These are phyloP conservation scores for Corrigiola litoralis DNA, from an alignment of 179 eudicot genomes.

Conservation along the genomic window DNA sequence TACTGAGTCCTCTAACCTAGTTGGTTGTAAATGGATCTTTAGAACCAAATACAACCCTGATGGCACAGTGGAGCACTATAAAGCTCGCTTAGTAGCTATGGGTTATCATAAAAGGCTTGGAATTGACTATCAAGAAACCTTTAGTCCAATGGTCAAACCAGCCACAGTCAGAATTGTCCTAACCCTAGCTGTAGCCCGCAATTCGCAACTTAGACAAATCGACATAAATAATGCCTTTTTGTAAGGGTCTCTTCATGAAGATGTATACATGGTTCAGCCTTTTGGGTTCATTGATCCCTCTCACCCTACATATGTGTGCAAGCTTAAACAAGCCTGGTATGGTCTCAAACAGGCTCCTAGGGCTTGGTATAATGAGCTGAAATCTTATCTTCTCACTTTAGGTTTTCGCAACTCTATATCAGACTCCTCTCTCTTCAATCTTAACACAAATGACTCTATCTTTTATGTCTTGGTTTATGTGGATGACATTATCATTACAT, in stretches of 20 bases:
- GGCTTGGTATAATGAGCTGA: not conserved
- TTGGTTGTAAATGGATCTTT: not conserved
- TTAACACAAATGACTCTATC: no score
- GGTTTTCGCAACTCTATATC: not conserved
- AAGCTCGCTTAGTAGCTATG: no score
- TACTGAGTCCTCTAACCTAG: not conserved
- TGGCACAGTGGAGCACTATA: not conserved
- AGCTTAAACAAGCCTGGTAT: not conserved
- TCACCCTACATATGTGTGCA: not conserved
- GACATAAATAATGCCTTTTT: not conserved
- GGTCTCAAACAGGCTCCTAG: not conserved
- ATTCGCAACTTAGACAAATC: no score
- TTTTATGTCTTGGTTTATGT: no score
- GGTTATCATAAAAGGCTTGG: no score
- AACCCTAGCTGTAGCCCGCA: not conserved
- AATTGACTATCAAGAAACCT: no score
- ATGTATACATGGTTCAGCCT: no score
- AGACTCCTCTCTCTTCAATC: not conserved
- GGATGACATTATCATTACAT: no score
- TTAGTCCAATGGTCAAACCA: not conserved
- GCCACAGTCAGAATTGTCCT: not conserved
- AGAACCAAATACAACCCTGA: not conserved
- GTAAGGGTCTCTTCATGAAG: not conserved
- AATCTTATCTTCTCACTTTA: not conserved
- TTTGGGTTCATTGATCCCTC: not conserved